These are phyloP conservation scores for Ceratocystis smalleyi DNA, from an alignment of 2,329 filamentous ascomycete species.

Conservation along the genomic window DNA sequence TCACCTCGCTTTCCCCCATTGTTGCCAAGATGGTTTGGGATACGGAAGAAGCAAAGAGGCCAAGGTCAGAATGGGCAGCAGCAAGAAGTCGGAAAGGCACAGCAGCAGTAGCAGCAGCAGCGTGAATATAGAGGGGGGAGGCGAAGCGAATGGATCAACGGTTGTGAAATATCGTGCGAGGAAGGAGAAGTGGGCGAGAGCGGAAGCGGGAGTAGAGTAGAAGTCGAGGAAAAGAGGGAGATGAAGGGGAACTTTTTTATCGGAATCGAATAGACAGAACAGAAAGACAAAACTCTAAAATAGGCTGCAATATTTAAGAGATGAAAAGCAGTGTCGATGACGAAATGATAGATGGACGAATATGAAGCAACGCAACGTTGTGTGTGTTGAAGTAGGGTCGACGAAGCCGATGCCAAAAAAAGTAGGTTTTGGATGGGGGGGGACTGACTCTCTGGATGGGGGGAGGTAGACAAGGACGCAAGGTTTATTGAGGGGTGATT, in stretches of 20 bases:
- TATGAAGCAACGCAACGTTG: slow-evolving; percentile 1
- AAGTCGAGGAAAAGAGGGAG: neutral
- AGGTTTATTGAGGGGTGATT: slow-evolving; percentile 11
- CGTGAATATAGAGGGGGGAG: neutral
- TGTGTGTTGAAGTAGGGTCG: neutral
- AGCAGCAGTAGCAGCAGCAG: neutral
- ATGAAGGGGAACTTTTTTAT: slow-evolving; percentile 5
- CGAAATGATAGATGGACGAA: slow-evolving; percentile 1
- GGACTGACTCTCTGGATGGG: neutral
- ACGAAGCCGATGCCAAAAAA: slow-evolving; percentile 1
- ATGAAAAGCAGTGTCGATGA: neutral
- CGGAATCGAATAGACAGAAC: neutral
- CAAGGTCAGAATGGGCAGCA: neutral
- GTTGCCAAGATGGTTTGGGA: slow-evolving; percentile 52
- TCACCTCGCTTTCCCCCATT: slow-evolving; percentile 94
- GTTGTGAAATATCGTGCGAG: neutral
- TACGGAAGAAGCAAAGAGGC: slow-evolving; percentile 2
- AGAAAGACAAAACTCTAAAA: neutral
- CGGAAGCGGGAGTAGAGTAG: neutral
- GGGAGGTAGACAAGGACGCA: neutral
- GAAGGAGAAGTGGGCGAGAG: neutral
- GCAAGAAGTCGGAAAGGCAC: neutral
- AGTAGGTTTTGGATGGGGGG: neutral
- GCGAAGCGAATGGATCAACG: neutral
- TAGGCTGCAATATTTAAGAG: neutral